Evolutionary conservation across 805 yeast species (phyloP).

Genomic region (Alloascoidea africana): DNA sequence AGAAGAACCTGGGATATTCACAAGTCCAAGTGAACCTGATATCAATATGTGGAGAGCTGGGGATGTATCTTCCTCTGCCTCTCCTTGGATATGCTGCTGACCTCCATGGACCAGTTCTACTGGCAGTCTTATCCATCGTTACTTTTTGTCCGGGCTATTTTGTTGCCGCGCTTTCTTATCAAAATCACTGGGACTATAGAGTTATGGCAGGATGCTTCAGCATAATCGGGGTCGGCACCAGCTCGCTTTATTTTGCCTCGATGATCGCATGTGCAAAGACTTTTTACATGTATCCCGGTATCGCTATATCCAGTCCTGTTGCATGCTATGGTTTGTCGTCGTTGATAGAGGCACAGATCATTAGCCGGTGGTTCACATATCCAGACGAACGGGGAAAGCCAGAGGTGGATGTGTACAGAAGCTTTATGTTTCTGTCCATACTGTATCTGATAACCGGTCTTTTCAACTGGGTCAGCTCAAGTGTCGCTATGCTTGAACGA

Average conservation of each 20-base stretch:
- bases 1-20: slow-evolving; percentile 37
- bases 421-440: slow-evolving; percentile 35
- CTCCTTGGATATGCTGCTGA: slow-evolving; percentile 71
- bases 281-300: slow-evolving; percentile 49
- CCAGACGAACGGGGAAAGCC: slow-evolving; percentile 7
- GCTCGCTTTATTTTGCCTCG: slow-evolving; percentile 20
- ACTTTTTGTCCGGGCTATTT: slow-evolving; percentile 59
- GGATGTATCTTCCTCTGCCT: slow-evolving; percentile 79
- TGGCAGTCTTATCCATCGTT: slow-evolving; percentile 44
- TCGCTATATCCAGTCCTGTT: slow-evolving; percentile 81
- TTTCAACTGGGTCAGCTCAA: slow-evolving; percentile 47
- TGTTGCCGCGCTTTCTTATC: slow-evolving; percentile 21
- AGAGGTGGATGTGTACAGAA: slow-evolving; percentile 31
- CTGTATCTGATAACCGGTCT: slow-evolving; percentile 42
- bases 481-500: slow-evolving; percentile 43
- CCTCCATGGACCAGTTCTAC: slow-evolving; percentile 64
- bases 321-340: slow-evolving; percentile 78
- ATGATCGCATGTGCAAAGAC: slow-evolving; percentile 13
- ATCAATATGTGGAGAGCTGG: slow-evolving; percentile 59
- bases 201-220: slow-evolving; percentile 16
- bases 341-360: slow-evolving; percentile 51
- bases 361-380: slow-evolving; percentile 21
- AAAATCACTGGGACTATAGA: slow-evolving; percentile 5
- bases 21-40: slow-evolving; percentile 60
- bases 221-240: slow-evolving; percentile 22